Conservation (phyloP, 805 yeast species). For the Kazachstania kunashirensis region DNA sequence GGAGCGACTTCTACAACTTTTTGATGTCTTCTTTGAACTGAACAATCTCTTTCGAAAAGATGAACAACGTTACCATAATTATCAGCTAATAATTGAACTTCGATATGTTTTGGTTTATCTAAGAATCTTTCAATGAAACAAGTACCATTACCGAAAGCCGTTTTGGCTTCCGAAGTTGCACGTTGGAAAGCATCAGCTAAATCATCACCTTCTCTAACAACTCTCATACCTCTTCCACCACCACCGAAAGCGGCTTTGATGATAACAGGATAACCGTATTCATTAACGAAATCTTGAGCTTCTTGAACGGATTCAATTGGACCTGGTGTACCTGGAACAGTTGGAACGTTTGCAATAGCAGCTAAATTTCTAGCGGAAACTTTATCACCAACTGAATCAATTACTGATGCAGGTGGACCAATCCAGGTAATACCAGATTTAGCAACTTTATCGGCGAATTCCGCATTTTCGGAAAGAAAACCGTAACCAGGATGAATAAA, state of each 20-base stretch:
- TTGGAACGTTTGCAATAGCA: slow-evolving; percentile 70
- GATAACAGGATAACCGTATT: slow-evolving; percentile 92
- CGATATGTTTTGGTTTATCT: slow-evolving; percentile 94
- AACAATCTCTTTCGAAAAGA: slow-evolving; percentile 94
- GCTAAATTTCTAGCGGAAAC: slow-evolving; percentile 91
- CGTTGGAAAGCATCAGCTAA: slow-evolving; percentile 84
- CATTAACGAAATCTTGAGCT: slow-evolving; percentile 66
- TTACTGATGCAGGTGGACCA: slow-evolving; percentile 82
- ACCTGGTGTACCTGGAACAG: slow-evolving; percentile 97
- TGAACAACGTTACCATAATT: slow-evolving; percentile 90
- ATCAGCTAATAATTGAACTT: slow-evolving; percentile 92
- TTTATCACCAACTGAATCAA: slow-evolving; percentile 94
- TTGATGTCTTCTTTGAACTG: slow-evolving; percentile 99
- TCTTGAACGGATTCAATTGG: slow-evolving; percentile 77
- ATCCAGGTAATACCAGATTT: slow-evolving; percentile 91
- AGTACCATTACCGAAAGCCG: slow-evolving; percentile 98
- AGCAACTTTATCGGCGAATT: slow-evolving; percentile 84
- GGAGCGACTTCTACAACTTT: slow-evolving; percentile 98
- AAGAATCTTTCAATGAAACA: slow-evolving; percentile 94
- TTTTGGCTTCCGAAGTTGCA: slow-evolving; percentile 87
- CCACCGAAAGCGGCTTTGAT: slow-evolving; percentile 99
- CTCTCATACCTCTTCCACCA: slow-evolving; percentile 99
- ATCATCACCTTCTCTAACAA: slow-evolving; percentile 92
- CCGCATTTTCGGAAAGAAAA: slow-evolving; percentile 82
- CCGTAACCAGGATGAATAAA: slow-evolving; percentile 95